Evolutionary conservation across 257 asterid species (phyloP).

Genomic region (Galeopsis tetrahit): DNA sequence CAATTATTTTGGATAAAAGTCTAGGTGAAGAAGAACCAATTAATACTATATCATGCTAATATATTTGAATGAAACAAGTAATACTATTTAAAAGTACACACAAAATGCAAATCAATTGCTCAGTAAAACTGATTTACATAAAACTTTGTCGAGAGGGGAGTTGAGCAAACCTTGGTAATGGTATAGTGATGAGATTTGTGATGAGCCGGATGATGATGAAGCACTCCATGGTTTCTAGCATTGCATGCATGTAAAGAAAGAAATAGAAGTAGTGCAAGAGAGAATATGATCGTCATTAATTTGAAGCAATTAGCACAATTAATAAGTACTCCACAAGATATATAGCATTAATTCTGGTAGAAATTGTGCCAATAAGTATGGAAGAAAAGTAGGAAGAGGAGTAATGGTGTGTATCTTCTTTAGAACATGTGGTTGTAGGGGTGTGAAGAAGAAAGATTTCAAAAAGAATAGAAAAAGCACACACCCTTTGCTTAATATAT

Average conservation of each 20-base stretch:
- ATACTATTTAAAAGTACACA: no score
- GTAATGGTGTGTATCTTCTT: conserved; percentile 18
- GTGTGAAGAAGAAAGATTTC: conserved; percentile 40
- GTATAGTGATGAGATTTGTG: not conserved
- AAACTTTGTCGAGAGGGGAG: no score
- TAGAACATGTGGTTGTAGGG: conserved; percentile 57
- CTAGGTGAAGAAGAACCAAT: no score
- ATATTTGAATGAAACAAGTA: no score
- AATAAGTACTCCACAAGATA: not conserved
- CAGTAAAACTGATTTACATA: no score
- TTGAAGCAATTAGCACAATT: not conserved
- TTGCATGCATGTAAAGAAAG: conserved; percentile 49
- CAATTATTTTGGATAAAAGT: no score
- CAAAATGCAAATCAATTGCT: no score
- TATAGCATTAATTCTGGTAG: conserved; percentile 3
- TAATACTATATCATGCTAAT: no score
- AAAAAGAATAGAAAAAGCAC: conserved; percentile 20
- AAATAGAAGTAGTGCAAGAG: conserved; percentile 40
- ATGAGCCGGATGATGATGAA: conserved; percentile 1
- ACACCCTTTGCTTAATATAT: conserved; percentile 25
- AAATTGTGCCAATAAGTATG: conserved; percentile 28
- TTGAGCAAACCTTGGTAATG: conserved; percentile 4
- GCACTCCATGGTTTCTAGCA: conserved; percentile 50
- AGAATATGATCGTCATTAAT: conserved; percentile 43
- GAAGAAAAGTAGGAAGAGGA: conserved; percentile 31